These are phyloP conservation scores for Rhinocladiella similis DNA, from an alignment of 2,329 filamentous ascomycete genomes.

Conservation along the genomic window DNA sequence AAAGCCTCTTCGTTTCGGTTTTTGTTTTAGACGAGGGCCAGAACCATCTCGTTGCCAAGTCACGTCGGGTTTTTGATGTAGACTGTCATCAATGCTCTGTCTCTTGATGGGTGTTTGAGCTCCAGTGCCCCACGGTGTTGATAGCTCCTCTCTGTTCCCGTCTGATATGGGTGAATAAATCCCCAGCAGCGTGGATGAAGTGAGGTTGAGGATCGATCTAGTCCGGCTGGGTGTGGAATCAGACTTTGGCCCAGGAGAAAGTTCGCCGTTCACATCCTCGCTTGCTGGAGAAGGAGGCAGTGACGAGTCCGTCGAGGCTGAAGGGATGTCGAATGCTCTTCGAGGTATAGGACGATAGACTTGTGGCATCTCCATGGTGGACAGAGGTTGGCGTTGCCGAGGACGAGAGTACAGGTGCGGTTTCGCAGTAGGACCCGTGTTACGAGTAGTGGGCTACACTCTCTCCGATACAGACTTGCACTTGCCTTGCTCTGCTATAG, in stretches of 20 bases:
- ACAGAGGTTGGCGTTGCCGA: not conserved
- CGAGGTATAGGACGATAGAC: conserved; percentile 70
- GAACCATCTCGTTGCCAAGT: conserved; percentile 15
- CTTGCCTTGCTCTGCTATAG: too few relatives aligned
- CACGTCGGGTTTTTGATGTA: conserved; percentile 28
- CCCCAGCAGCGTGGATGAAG: conserved; percentile 82
- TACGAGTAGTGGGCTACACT: too few relatives aligned
- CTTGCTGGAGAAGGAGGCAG: conserved; percentile 40
- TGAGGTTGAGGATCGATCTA: conserved; percentile 81
- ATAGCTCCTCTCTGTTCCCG: conserved; percentile 56
- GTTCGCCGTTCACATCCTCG: conserved; percentile 38
- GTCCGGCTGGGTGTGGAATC: conserved; percentile 61
- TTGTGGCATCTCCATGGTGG: conserved; percentile 29
- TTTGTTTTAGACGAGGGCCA: conserved; percentile 28
- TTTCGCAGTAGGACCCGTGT: too few relatives aligned
- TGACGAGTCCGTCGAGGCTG: conserved; percentile 45
- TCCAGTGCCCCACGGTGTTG: conserved; percentile 77
- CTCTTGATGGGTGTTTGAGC: conserved; percentile 64
- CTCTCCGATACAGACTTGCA: too few relatives aligned
- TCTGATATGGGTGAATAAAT: conserved; percentile 76
- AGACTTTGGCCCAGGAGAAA: conserved; percentile 32
- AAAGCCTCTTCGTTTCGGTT: conserved; percentile 41
- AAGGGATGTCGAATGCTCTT: conserved; percentile 66
- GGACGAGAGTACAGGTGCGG: too few relatives aligned
- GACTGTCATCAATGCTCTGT: conserved; percentile 44